phyloP scores from a whole-genome alignment of 2,329 filamentous ascomycete genomes.

The Ophiostoma pallidulum region DNA sequence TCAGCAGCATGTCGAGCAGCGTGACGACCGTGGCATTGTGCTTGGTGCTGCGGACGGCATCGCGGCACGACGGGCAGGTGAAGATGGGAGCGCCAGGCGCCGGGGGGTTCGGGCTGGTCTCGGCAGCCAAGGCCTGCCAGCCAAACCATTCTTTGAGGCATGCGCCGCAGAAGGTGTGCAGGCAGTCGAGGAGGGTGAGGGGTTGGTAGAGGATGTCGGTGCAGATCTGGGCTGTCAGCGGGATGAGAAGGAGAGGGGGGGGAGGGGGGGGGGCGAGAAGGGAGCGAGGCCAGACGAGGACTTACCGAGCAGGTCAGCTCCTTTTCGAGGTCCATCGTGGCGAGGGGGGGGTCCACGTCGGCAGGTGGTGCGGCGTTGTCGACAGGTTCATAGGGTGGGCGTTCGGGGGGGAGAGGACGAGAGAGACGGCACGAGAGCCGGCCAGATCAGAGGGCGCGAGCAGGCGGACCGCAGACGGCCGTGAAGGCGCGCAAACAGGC shows the following conservation, averaged over 20 bases:
- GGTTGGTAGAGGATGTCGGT: slow-evolving; percentile 90
- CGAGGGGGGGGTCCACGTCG: slow-evolving; percentile 41
- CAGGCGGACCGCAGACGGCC: too few species aligned
- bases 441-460: too few species aligned
- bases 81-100: slow-evolving; percentile 46
- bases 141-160: slow-evolving; percentile 95
- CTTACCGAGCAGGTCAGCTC: slow-evolving; percentile 92
- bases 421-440: neutral
- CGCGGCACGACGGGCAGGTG: slow-evolving; percentile 89
- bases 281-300: slow-evolving; percentile 20
- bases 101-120: slow-evolving; percentile 40
- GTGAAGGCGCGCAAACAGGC: too few species aligned
- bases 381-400: neutral
- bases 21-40: slow-evolving; percentile 88
- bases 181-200: slow-evolving; percentile 81
- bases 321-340: slow-evolving; percentile 68
- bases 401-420: neutral
- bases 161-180: slow-evolving; percentile 92
- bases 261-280: neutral
- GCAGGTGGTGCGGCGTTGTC: neutral
- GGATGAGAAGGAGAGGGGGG: slow-evolving; percentile 1
- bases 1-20: slow-evolving; percentile 77
- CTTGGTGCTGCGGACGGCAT: slow-evolving; percentile 72
- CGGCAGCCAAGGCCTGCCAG: slow-evolving; percentile 59
- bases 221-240: slow-evolving; percentile 71